Evolutionary conservation across 768 basidiomycete genomes (phyloP).

Genomic region (Mycena floridula): DNA sequence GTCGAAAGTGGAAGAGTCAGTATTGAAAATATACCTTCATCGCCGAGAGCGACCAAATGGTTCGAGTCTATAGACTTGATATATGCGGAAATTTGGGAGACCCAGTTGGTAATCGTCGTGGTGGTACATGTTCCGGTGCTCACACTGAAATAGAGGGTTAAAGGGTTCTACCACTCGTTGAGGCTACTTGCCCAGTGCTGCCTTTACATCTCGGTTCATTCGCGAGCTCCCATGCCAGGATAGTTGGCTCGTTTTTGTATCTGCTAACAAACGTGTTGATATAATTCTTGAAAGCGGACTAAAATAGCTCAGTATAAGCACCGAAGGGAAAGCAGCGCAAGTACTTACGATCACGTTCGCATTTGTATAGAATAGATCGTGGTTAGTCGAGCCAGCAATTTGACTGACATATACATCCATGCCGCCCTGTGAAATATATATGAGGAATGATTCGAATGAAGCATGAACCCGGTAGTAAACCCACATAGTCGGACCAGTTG

Average conservation of each 20-base stretch:
- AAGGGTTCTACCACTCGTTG: background rate
- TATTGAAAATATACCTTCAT: slow-evolving; percentile 46
- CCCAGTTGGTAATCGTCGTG: slow-evolving; percentile 48
- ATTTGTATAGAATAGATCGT: slow-evolving; percentile 60
- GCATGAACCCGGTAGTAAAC: background rate
- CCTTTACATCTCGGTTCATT: slow-evolving; percentile 15
- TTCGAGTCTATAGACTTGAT: slow-evolving; percentile 59
- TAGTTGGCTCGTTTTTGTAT: slow-evolving; percentile 50
- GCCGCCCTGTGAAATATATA: slow-evolving; percentile 59
- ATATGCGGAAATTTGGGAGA: slow-evolving; percentile 45
- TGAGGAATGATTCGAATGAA: slow-evolving; percentile 14
- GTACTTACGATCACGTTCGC: slow-evolving; percentile 36
- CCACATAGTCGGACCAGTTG: slow-evolving; percentile 36
- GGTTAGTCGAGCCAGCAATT: slow-evolving; percentile 32
- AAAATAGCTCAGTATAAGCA: slow-evolving; percentile 17
- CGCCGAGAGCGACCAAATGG: slow-evolving; percentile 56
- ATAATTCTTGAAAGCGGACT: slow-evolving; percentile 48
- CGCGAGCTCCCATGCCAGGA: slow-evolving; percentile 30
- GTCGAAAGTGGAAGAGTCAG: no score
- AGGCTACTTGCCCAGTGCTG: slow-evolving; percentile 25
- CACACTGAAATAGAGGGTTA: slow-evolving; percentile 13
- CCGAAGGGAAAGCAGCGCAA: slow-evolving; percentile 41
- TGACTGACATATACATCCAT: slow-evolving; percentile 66
- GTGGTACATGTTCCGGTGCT: slow-evolving; percentile 39
- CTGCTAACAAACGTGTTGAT: slow-evolving; percentile 41